Evolutionary conservation across 257 asterid species (phyloP).

Genomic region (Jaltomata sinuosa): DNA sequence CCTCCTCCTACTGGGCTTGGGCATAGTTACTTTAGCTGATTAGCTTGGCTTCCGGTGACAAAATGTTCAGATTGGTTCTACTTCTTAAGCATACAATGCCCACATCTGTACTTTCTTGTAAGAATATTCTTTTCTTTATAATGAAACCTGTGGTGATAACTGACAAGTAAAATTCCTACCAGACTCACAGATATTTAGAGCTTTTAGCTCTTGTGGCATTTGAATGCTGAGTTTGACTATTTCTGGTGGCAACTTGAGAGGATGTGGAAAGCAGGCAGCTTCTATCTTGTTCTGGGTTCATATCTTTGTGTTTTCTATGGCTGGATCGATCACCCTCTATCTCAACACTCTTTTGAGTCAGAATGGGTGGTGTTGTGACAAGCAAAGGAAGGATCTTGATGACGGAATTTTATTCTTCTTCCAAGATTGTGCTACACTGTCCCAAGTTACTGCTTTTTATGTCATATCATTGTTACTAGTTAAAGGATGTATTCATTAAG

Average conservation of each 20-base stretch:
- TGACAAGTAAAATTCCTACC: background rate
- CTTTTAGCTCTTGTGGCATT: background rate
- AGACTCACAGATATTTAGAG: background rate
- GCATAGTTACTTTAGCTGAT: slow-evolving; percentile 82
- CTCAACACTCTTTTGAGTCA: slow-evolving; percentile 55
- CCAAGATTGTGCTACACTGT: background rate
- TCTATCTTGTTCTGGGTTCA: slow-evolving; percentile 93
- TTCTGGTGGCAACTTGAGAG: slow-evolving; percentile 62
- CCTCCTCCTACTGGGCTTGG: slow-evolving; percentile 88
- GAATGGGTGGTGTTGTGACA: background rate
- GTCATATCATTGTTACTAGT: background rate
- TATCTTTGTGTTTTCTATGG: slow-evolving; percentile 77
- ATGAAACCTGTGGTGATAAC: background rate
- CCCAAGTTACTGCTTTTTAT: background rate
- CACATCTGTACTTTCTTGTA: slow-evolving; percentile 86
- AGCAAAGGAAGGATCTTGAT: background rate
- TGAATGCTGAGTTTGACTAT: background rate
- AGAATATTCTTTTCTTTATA: background rate
- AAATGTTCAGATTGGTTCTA: slow-evolving; percentile 88
- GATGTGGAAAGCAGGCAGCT: slow-evolving; percentile 90
- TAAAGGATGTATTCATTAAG: background rate
- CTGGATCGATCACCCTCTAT: slow-evolving; percentile 87
- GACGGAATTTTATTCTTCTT: background rate
- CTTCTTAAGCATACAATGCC: slow-evolving; percentile 98
- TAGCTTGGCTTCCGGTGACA: slow-evolving; percentile 77